phyloP scores from a whole-genome alignment of 352 stramenopile species.

The Phytophthora foliorum region DNA sequence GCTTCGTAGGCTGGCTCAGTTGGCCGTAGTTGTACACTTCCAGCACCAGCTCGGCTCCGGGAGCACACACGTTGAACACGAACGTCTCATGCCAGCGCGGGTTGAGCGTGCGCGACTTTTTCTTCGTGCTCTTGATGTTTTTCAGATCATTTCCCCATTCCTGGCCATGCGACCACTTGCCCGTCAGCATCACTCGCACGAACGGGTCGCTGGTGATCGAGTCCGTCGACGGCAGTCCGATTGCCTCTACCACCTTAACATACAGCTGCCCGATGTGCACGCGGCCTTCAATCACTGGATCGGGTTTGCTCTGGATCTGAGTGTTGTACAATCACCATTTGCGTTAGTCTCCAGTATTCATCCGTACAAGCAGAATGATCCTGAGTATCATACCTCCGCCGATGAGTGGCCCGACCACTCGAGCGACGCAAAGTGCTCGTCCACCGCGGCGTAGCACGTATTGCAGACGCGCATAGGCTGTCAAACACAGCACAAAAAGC shows the following conservation, averaged over 20 bases:
- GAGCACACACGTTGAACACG: conserved; percentile 89
- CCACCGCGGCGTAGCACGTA: conserved; percentile 83
- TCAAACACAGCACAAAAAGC: conserved; percentile 8
- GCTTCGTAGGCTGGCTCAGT: conserved; percentile 83
- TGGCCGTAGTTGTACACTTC: conserved; percentile 91
- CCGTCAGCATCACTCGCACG: conserved; percentile 84
- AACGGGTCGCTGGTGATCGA: conserved; percentile 92
- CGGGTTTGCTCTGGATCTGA: conserved; percentile 71
- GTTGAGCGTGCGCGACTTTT: conserved; percentile 88
- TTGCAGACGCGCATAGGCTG: conserved; percentile 91
- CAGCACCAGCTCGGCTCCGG: conserved; percentile 81
- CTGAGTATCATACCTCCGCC: conserved; percentile 53
- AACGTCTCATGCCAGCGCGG: conserved; percentile 90
- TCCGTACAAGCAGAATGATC: neutral
- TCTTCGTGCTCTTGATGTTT: conserved; percentile 87
- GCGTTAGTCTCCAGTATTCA: neutral
- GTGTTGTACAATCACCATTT: conserved; percentile 2
- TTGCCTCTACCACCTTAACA: conserved; percentile 88
- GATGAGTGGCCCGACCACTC: conserved; percentile 87
- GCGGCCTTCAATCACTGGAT: conserved; percentile 84
- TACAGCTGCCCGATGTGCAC: conserved; percentile 90
- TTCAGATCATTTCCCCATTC: conserved; percentile 87
- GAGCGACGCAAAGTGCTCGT: conserved; percentile 86
- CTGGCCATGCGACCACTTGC: conserved; percentile 89
- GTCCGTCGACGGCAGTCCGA: conserved; percentile 85